phyloP scores from a whole-genome alignment of 306 rosid species.

The Cicer chorassanicum region DNA sequence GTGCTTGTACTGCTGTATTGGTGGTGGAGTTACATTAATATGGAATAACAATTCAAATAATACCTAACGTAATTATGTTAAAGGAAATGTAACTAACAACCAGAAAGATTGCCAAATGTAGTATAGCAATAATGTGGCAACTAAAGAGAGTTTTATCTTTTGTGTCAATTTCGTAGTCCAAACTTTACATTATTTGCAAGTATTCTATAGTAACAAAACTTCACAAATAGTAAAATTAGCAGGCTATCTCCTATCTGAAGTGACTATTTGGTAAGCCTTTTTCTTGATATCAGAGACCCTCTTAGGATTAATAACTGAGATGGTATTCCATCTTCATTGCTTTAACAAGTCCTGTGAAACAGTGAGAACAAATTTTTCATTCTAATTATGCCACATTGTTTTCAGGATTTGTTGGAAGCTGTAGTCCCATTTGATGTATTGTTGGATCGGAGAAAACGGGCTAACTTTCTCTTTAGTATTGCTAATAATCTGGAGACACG shows the following conservation, averaged over 20 bases:
- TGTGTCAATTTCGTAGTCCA: neutral
- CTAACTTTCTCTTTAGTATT: slow-evolving; percentile 66
- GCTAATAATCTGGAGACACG: slow-evolving; percentile 52
- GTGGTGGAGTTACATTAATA: neutral
- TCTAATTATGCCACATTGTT: slow-evolving; percentile 27
- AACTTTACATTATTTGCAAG: slow-evolving; percentile 1
- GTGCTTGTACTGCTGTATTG: neutral
- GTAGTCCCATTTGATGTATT: slow-evolving; percentile 88
- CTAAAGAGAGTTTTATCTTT: neutral
- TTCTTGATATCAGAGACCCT: slow-evolving; percentile 9
- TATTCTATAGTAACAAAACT: slow-evolving; percentile 6
- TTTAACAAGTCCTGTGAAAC: slow-evolving; percentile 30
- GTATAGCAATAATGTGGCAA: slow-evolving; percentile 7
- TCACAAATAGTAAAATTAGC: slow-evolving; percentile 13
- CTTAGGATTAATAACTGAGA: slow-evolving; percentile 32
- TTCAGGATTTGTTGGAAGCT: slow-evolving; percentile 94
- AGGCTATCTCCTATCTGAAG: slow-evolving; percentile 39
- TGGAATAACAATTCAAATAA: neutral
- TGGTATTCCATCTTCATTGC: slow-evolving; percentile 35
- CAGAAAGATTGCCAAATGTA: slow-evolving; percentile 1
- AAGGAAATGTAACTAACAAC: slow-evolving; percentile 8
- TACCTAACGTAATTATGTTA: neutral
- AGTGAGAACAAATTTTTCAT: slow-evolving; percentile 35
- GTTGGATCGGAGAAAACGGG: slow-evolving; percentile 76
- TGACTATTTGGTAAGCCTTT: slow-evolving; percentile 33